These are phyloP conservation scores for Polyporus arcularius DNA, from an alignment of 768 basidiomycete species.

Conservation along the genomic window DNA sequence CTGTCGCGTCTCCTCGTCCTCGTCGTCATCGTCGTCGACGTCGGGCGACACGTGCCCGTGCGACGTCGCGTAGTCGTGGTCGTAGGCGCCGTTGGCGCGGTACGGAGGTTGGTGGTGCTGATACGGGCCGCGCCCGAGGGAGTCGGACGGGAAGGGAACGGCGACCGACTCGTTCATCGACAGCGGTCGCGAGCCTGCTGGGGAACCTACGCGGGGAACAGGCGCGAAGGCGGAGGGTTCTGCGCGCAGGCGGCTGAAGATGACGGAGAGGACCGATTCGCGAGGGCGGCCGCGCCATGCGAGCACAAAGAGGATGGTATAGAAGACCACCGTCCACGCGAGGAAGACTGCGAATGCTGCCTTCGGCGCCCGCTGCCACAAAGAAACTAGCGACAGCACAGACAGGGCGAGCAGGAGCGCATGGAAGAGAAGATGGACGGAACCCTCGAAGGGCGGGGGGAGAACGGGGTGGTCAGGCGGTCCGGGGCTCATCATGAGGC, in stretches of 20 bases:
- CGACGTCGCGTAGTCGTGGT: slow-evolving; percentile 41
- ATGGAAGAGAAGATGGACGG: slow-evolving; percentile 57
- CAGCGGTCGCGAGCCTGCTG: slow-evolving; percentile 36
- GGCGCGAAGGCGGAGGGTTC: slow-evolving; percentile 33
- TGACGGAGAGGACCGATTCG: slow-evolving; percentile 54
- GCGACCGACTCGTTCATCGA: slow-evolving; percentile 43
- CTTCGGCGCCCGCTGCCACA: slow-evolving; percentile 57
- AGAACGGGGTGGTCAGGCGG: slow-evolving; percentile 14
- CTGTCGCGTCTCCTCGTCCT: slow-evolving; percentile 75
- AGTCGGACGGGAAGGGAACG: slow-evolving; percentile 43
- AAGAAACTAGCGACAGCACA: slow-evolving; percentile 54
- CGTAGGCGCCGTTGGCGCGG: slow-evolving; percentile 42
- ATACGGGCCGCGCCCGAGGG: slow-evolving; percentile 54
- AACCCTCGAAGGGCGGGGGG: slow-evolving; percentile 39
- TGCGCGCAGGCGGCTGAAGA: slow-evolving; percentile 47
- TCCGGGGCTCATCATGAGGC: slow-evolving; percentile 28
- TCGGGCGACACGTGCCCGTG: slow-evolving; percentile 52
- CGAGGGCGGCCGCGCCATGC: slow-evolving; percentile 62
- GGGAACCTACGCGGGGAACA: slow-evolving; percentile 27
- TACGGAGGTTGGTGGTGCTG: slow-evolving; percentile 67
- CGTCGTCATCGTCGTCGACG: slow-evolving; percentile 63
- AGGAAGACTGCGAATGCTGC: slow-evolving; percentile 67
- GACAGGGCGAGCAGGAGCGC: slow-evolving; percentile 58
- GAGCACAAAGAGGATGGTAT: slow-evolving; percentile 49
- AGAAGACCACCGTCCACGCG: slow-evolving; percentile 60